Evolutionary conservation across 2,329 filamentous ascomycete species (phyloP), one percentile per base, ranked within the genome.

Genomic region (Claviceps humidiphila): DNA sequence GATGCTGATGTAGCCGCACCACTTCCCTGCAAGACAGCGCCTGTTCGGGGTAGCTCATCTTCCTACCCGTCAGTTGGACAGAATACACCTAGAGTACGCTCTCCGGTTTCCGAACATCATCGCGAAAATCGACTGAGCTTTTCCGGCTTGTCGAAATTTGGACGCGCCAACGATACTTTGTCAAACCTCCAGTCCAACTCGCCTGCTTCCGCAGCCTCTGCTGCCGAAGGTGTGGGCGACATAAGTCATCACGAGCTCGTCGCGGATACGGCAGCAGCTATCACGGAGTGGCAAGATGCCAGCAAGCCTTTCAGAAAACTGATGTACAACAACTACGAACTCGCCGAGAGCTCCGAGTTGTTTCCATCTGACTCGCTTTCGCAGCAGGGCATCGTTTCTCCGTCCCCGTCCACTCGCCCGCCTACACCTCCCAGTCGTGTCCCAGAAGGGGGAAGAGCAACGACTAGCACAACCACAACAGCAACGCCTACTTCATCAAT

Each of bases 111-210:
- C 9, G 55, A 58, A 5, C 48, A 55, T 39, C 22, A 46, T 11
- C 51, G 51, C 8, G 39, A 51, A 5, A 58, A 64, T 43, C 59
- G 54, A 11, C 53, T 66, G 7, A 65, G 59, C 30, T 49, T 63
- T 13, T 59, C 63, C 13, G 54, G 66, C 26, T 55, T 70, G 38
- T 57, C 58, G 1, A 60, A 59, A 37, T 68, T 64, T 47, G 61
- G 59, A 44, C 58, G 57, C 24, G 57, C 55, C 38, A 64, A 66
- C 24, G 60, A 64, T 51, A 54, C 59, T 3, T 55, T 66, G 4
- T 65, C 63, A 0, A 61, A 61, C 22, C 60, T 68, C 20, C 55
- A 58, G 8, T 66, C 66, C 16, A 59, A 49, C 41, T 63, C 66
- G 5, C 56, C 56, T 9, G 22, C 54, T 1, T 61, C 60, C 3